These are phyloP conservation scores for Termitomyces sp. DNA, from an alignment of 768 basidiomycete species.

Conservation along the genomic window DNA sequence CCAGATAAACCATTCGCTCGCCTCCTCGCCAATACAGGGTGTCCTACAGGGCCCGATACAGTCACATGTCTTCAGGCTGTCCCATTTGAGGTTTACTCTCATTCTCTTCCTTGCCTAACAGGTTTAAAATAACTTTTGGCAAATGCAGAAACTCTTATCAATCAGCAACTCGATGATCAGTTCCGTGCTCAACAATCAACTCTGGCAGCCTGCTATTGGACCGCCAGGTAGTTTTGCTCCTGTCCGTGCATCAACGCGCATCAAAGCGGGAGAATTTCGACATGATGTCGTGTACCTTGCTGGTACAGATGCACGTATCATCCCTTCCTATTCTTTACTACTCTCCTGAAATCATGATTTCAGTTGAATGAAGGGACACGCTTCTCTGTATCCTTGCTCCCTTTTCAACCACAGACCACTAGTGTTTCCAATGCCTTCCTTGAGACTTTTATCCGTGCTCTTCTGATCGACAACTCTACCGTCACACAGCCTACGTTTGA, in stretches of 20 bases:
- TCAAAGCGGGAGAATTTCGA: constrained; percentile 42
- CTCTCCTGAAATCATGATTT: background rate
- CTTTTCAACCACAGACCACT: constrained; percentile 30
- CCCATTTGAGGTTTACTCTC: constrained; percentile 32
- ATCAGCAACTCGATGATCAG: constrained; percentile 42
- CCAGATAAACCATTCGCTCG: constrained; percentile 45
- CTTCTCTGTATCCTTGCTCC: constrained; percentile 34
- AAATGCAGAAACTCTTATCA: constrained; percentile 42
- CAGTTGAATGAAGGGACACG: constrained; percentile 51
- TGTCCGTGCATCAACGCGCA: constrained; percentile 37
- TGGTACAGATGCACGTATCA: constrained; percentile 46
- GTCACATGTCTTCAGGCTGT: constrained; percentile 40
- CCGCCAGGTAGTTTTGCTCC: constrained; percentile 44
- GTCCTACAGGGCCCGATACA: constrained; percentile 30
- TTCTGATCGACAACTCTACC: constrained; percentile 50
- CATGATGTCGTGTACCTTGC: constrained; percentile 44
- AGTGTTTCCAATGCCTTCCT: constrained; percentile 38
- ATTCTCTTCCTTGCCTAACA: background rate
- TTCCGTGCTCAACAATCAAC: constrained; percentile 41
- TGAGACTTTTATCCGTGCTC: constrained; percentile 37
- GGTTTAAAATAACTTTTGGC: too few relatives aligned
- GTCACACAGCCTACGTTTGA: constrained; percentile 35
- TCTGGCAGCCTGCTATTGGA: constrained; percentile 55
- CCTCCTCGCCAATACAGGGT: constrained; percentile 41
- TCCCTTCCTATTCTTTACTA: background rate